Evolutionary conservation across 2,329 filamentous ascomycete species (phyloP), one percentile per base, ranked within the genome.

Genomic region (Penicillium glabrum): DNA sequence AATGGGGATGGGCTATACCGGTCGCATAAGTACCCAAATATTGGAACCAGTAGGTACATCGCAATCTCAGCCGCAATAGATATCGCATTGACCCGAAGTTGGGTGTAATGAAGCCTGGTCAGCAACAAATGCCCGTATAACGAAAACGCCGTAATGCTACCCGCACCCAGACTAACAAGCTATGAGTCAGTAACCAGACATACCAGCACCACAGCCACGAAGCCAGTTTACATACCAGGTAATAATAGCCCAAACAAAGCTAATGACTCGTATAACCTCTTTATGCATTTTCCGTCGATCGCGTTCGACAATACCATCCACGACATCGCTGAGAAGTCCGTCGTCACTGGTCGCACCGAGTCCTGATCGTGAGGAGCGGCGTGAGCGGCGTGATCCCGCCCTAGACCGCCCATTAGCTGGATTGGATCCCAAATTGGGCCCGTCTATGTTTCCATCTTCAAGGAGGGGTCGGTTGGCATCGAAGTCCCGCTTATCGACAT

Each of bases 101-200:
- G 95, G 3, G 87, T 89, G 77, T 98, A 99, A 69, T 87, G 89
- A 51, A 99, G 82, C 45, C 88, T 87, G 54, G 89, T 88, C 73
- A 96, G 91, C 77, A 99, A 91, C 47, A 96, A 82, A 64, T 91
- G 93, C 9, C 90, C 95, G 73, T 98, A 99, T 31, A 99, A 86
- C 35, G 92, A 96, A 79, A 95, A 99, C 48, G 92, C 90, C 49
- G 91, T 92, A 69, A 98, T 91, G 68, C 91, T 96, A 60, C 93
- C 95, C 29, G 92, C 93, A 72, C 90, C 95, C 31, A 97, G 83
- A 65, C 79, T 82, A 65, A 65, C 21, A 56, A 55, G 19, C 47
- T 11, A 49, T 52, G 19, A 5, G 55, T 64, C 24, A 64, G 59
- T 46, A 7, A 29, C 16, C 29, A 29, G 39, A 44, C 9, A 24